phyloP scores from a whole-genome alignment of 495 filamentous ascomycete genomes.

The Clavariopsis aquatica region DNA sequence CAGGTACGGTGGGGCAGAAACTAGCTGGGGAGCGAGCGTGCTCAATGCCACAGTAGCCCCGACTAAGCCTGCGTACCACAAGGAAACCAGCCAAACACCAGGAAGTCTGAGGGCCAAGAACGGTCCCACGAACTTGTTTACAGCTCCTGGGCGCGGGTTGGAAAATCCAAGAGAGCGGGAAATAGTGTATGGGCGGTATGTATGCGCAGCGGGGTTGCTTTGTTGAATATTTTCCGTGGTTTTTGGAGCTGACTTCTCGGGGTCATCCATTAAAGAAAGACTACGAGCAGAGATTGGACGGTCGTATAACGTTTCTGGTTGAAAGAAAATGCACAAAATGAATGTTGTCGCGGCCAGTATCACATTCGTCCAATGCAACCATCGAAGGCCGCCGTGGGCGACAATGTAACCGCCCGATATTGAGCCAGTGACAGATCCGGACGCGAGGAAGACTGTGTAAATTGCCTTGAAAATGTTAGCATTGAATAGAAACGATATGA shows the following conservation, averaged over 20 bases:
- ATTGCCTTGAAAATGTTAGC: constrained; percentile 28
- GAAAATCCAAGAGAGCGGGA: constrained; percentile 28
- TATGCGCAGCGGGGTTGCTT: not conserved
- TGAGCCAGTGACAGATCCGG: constrained; percentile 33
- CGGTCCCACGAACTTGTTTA: constrained; percentile 35
- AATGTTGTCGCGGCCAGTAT: constrained; percentile 39
- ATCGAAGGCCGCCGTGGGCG: constrained; percentile 26
- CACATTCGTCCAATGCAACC: constrained; percentile 39
- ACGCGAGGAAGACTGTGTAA: constrained; percentile 39
- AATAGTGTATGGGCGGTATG: constrained; percentile 29
- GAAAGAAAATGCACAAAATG: constrained; percentile 33
- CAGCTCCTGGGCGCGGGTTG: constrained; percentile 25
- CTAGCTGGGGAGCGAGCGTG: constrained; percentile 36
- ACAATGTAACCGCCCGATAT: constrained; percentile 39
- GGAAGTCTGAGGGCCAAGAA: constrained; percentile 37
- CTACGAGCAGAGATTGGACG: constrained; percentile 1
- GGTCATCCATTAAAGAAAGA: not conserved
- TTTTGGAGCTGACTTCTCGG: not conserved
- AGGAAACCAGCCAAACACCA: constrained; percentile 40
- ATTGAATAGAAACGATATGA: not conserved
- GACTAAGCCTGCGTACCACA: constrained; percentile 41
- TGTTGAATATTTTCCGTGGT: constrained; percentile 7
- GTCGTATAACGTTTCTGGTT: constrained; percentile 40
- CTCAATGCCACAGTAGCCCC: constrained; percentile 39
- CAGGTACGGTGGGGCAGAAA: constrained; percentile 41